These are phyloP conservation scores for Saposhnikovia divaricata DNA, from an alignment of 129 eudicot species.

Conservation along the genomic window DNA sequence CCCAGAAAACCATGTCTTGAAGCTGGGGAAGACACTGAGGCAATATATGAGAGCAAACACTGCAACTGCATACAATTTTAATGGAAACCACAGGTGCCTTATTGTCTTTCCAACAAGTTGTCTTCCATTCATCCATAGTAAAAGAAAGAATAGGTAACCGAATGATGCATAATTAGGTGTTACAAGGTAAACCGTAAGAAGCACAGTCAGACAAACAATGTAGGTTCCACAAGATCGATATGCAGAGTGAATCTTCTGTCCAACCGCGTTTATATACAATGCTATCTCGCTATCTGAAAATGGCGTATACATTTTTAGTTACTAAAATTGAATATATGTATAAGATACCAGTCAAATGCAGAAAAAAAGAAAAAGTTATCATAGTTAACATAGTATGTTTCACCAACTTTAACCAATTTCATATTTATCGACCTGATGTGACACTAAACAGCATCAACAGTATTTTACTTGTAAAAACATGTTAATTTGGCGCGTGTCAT, in stretches of 20 bases:
- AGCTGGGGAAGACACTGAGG: constrained; percentile 32
- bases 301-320: neutral
- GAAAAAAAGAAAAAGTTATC: neutral
- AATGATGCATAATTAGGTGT: constrained; percentile 42
- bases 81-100: constrained; percentile 46
- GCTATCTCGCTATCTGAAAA: constrained; percentile 44
- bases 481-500: neutral
- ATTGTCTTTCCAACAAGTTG: constrained; percentile 47
- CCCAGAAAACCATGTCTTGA: constrained; percentile 29
- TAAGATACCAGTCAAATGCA: constrained; percentile 4
- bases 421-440: neutral
- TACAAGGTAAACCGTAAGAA: constrained; percentile 32
- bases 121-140: constrained; percentile 48
- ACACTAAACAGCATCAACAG: neutral
- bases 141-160: constrained; percentile 43
- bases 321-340: neutral
- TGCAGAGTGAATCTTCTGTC: constrained; percentile 38
- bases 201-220: constrained; percentile 39
- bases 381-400: neutral
- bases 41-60: constrained; percentile 30
- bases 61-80: constrained; percentile 32
- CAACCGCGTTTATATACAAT: constrained; percentile 33
- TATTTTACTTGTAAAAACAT: neutral
- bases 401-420: neutral
- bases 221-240: constrained; percentile 52